Conservation (phyloP, 2,329 filamentous ascomycete genomes). For the Penicillium brasilianum region DNA sequence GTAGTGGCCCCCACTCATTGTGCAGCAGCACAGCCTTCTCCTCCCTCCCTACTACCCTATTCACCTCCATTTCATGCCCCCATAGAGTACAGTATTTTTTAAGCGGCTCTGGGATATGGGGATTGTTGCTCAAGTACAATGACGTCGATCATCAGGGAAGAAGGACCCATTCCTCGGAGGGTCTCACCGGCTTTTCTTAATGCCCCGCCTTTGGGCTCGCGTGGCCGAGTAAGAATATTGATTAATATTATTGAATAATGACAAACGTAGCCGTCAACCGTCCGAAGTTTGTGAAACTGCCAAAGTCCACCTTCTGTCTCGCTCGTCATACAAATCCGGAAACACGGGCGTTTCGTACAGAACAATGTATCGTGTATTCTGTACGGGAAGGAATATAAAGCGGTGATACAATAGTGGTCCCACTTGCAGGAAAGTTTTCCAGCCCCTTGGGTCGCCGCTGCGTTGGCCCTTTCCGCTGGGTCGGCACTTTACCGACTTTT, state of each 20-base stretch:
- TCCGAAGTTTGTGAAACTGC: constrained; percentile 9
- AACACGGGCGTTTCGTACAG: neutral
- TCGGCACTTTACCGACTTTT: constrained; percentile 35
- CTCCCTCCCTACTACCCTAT: neutral
- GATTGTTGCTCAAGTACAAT: constrained; percentile 22
- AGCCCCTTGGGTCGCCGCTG: constrained; percentile 27
- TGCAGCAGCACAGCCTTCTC: neutral
- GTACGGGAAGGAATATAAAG: constrained; percentile 10
- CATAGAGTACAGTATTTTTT: neutral
- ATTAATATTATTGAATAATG: neutral
- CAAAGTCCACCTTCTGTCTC: constrained; percentile 13
- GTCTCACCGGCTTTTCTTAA: constrained; percentile 29
- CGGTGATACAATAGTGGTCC: constrained; percentile 28
- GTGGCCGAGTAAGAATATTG: constrained; percentile 16
- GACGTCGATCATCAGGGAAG: constrained; percentile 23
- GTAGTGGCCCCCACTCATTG: neutral
- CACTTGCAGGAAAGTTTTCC: constrained; percentile 29
- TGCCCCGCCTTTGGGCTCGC: constrained; percentile 26
- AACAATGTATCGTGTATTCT: constrained; percentile 17
- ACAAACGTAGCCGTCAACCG: neutral
- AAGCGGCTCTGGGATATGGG: constrained; percentile 11
- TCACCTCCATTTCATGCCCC: neutral
- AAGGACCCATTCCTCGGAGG: constrained; percentile 6
- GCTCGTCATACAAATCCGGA: constrained; percentile 23
- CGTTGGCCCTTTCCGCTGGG: constrained; percentile 28